Conservation (phyloP, 768 basidiomycete genomes). For the Wakefieldia striispora region DNA sequence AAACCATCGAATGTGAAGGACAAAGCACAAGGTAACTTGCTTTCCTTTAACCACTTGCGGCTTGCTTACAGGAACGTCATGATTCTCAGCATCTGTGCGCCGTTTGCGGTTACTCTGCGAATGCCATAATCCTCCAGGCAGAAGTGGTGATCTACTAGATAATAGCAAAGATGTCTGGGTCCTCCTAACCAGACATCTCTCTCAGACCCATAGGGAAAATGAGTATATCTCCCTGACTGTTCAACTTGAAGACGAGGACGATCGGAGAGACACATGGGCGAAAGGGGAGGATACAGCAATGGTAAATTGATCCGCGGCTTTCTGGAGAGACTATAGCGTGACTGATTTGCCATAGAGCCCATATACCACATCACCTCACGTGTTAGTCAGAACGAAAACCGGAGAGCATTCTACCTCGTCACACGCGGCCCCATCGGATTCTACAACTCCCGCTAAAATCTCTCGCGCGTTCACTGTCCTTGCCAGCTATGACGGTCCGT, state of each 20-base stretch:
- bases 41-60: conserved; percentile 12
- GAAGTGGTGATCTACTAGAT: background rate
- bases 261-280: conserved; percentile 23
- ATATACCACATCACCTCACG: conserved; percentile 48
- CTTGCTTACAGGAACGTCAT: background rate
- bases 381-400: conserved; percentile 29
- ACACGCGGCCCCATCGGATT: background rate
- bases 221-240: conserved; percentile 66
- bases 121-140: background rate
- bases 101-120: conserved; percentile 42
- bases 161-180: conserved; percentile 65
- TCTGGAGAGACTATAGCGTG: background rate
- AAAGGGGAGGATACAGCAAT: conserved; percentile 33
- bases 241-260: conserved; percentile 42
- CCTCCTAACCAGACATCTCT: conserved; percentile 74
- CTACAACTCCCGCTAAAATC: conserved; percentile 21
- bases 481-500: conserved; percentile 68
- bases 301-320: conserved; percentile 25
- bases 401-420: conserved; percentile 27
- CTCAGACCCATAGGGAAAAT: conserved; percentile 51
- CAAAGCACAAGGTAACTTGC: conserved; percentile 31
- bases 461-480: conserved; percentile 50
- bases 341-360: conserved; percentile 29
- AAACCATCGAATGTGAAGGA: conserved; percentile 45
- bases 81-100: conserved; percentile 36